These are phyloP conservation scores for Solanum neorickii DNA, from an alignment of 257 asterid genomes.

Conservation along the genomic window DNA sequence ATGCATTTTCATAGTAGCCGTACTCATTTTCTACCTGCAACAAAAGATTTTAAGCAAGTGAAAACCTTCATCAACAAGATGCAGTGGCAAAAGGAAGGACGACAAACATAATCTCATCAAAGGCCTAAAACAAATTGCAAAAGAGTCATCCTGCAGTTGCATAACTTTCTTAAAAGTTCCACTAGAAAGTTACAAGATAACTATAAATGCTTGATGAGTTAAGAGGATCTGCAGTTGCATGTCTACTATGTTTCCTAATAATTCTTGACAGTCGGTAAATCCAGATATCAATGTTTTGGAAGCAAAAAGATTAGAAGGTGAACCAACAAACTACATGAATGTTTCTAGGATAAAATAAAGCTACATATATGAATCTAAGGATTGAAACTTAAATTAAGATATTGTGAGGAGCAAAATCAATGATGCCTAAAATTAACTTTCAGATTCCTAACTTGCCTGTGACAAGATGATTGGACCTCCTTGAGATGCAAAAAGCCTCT, in stretches of 20 bases:
- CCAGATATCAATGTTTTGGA: background rate
- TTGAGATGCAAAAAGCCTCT: slow-evolving; percentile 71
- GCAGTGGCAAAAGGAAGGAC: background rate
- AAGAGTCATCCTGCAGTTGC: background rate
- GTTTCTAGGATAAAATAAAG: background rate
- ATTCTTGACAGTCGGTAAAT: background rate
- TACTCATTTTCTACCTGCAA: slow-evolving; percentile 90
- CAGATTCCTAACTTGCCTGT: slow-evolving; percentile 42
- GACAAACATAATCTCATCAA: background rate
- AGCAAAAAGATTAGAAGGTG: background rate
- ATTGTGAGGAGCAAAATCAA: background rate
- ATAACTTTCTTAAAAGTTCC: background rate
- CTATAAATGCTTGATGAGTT: background rate
- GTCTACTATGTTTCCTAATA: background rate
- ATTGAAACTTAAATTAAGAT: background rate
- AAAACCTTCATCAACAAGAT: background rate
- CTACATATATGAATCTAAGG: background rate
- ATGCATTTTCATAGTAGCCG: slow-evolving; percentile 68
- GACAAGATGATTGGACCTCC: slow-evolving; percentile 88
- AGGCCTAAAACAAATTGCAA: background rate
- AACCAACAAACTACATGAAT: background rate
- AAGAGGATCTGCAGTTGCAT: background rate
- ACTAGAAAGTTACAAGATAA: background rate
- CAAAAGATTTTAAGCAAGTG: background rate
- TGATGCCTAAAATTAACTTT: background rate